Evolutionary conservation across 1,139 yeast species (phyloP), one percentile per base, ranked within the genome.

Genomic region (Kodamaea suecica): DNA sequence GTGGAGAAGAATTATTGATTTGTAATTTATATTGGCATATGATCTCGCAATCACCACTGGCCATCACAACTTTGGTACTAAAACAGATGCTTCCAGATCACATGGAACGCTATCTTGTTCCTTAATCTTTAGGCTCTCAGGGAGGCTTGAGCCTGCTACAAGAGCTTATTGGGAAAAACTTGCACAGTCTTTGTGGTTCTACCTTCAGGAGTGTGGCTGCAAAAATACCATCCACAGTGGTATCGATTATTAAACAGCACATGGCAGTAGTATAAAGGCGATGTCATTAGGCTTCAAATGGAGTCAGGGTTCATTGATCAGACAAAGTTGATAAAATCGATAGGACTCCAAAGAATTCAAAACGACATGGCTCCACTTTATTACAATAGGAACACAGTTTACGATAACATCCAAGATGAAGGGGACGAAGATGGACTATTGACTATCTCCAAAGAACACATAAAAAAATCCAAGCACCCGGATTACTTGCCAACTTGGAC

Each of bases 401-500:
- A 41, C 30, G 42, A 36, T 23, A 32, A 20, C 27, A 37, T 39
- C 20, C 32, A 33, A 14, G 43, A 42, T 29, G 50, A 42, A 20
- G 48, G 41, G 24, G 13, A 5, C 5, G 42, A 43, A 11, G 50
- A 53, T 25, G 67, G 62, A 4, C 43, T 59, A 30, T 48, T 50
- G 30, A 53, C 64, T 2, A 56, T 67, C 29, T 49, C 57, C 24
- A 52, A 54, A 16, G 46, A 46, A 14, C 53, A 53, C 41, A 44
- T 53, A 23, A 49, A 44, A 21, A 38, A 45, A 23, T 49, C 70
- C 14, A 47, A 54, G 15, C 48, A 44, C 47, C 66, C 68, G 8
- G 68, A 66, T 3, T 74, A 64, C 54, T 59, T 73, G 35, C 80
- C 80, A 24, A 63, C 77, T 2, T 74, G 79, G 78, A 65, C 65